Evolutionary conservation across 176 grass and related monocot genomes (phyloP), one percentile per base, ranked within the genome.

Genomic region (Oryza australiensis): DNA sequence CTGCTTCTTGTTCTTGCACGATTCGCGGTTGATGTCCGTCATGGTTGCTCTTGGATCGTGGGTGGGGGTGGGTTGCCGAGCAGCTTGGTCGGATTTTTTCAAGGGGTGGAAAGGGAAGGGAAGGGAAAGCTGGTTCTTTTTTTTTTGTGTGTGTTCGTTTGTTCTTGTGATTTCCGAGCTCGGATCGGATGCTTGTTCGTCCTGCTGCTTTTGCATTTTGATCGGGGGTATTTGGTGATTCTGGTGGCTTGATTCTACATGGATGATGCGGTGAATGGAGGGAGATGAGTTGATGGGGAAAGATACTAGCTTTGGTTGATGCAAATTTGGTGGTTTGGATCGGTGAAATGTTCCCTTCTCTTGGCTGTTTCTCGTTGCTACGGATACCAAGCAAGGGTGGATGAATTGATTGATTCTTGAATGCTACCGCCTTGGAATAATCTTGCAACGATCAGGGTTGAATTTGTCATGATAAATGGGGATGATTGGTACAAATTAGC

Each of bases 251-350:
- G 53, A 7, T 60, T 60, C 1, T 45, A 5, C 9, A 13, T 68
- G 64, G 8, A 59, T 24, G 70, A 40, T 40, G 38, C 38, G 38
- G 37, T 40, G 38, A 64, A 16, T 46, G 67, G 15, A 49, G 11
- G 79, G 30, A 28, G 74, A 49, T 64, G 75, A 23, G 33, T 79
- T 75, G 29, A 64, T 12, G 24, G 23, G 23, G 4, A 53, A 65
- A 51, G 55, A 2, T 57, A 33, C 33, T 15, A 53, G 23, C 42
- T 65, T 76, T 43, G 55, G 23, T 43, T 32, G 66, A 26, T 60
- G 42, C 15, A 9, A 45, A 77, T 59, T 55, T 43, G 64, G 53
- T 81, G 64, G 65, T 45, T 66, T 72, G 72, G 43, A 72, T 66
- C 33, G 72, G 43, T 60, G 55, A 14, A 42, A 57, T 30, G 33